These are phyloP conservation scores for Diaporthe eres DNA, from an alignment of 2,329 filamentous ascomycete species.

Conservation along the genomic window DNA sequence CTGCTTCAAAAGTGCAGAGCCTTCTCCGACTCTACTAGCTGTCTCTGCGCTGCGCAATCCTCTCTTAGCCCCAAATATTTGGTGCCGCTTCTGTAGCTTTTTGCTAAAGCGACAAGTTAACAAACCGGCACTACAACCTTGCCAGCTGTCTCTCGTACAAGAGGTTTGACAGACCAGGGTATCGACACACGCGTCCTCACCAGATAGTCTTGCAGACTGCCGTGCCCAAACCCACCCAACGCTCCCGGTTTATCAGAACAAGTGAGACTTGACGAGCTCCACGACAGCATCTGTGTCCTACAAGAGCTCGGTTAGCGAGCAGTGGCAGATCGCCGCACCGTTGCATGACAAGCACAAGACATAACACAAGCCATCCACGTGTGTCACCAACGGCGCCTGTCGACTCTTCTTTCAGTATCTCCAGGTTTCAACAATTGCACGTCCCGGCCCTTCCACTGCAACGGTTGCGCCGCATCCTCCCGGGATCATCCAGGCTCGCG, in stretches of 20 bases:
- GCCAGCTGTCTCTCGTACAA: conserved; percentile 17
- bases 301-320: conserved; percentile 55
- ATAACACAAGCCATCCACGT: conserved; percentile 43
- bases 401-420: conserved; percentile 30
- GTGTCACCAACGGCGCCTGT: conserved; percentile 47
- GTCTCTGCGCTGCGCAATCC: conserved; percentile 11
- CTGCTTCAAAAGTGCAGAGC: not conserved
- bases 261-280: conserved; percentile 52
- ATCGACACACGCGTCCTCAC: conserved; percentile 24
- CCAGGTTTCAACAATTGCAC: conserved; percentile 42
- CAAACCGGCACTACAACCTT: conserved; percentile 32
- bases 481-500: conserved; percentile 41
- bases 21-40: not conserved
- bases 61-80: conserved; percentile 1
- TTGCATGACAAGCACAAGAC: conserved; percentile 45
- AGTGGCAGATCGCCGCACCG: conserved; percentile 43
- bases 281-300: conserved; percentile 57
- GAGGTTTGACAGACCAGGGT: conserved; percentile 10
- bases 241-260: conserved; percentile 45
- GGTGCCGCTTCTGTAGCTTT: conserved; percentile 19
- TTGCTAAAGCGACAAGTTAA: conserved; percentile 26
- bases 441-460: conserved; percentile 48
- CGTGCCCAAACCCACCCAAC: conserved; percentile 35
- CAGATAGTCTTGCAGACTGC: conserved; percentile 33
- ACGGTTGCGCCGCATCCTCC: conserved; percentile 44